A percentile compares a stretch with the other conserved stretches of the same genome.
phyloP scores from a whole-genome alignment of 768 basidiomycete species.

The Pholiota conissans region DNA sequence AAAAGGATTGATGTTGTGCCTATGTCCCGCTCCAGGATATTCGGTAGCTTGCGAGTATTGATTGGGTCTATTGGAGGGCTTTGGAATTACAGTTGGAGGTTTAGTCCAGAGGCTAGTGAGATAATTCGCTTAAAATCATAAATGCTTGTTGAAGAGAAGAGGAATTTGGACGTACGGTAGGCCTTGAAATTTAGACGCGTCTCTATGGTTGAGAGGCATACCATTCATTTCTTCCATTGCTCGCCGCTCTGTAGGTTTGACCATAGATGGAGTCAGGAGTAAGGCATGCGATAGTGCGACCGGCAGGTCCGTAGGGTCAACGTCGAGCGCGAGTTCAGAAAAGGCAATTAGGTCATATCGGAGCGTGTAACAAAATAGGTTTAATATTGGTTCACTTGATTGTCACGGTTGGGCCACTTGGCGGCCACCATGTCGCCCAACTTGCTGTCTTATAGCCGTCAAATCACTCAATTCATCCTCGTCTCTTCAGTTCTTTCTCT shows the following conservation, averaged over 20 bases:
- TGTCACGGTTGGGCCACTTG: neutral
- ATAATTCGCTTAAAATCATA: too few species aligned
- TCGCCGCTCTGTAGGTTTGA: conserved; percentile 7
- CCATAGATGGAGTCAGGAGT: conserved; percentile 4
- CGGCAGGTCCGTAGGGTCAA: neutral
- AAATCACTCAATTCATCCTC: neutral
- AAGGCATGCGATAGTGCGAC: conserved; percentile 1
- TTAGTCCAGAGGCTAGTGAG: conserved; percentile 16
- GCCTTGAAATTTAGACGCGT: neutral
- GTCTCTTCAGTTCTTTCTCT: conserved; percentile 43
- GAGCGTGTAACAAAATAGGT: neutral
- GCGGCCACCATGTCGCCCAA: neutral
- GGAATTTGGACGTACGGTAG: neutral
- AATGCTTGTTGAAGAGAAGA: too few species aligned
- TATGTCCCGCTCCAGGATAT: too few species aligned
- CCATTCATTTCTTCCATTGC: conserved; percentile 4
- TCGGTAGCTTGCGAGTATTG: too few species aligned
- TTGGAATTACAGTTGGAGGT: conserved; percentile 9
- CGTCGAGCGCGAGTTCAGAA: neutral
- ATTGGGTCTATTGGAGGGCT: neutral
- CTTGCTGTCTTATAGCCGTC: neutral
- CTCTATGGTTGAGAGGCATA: neutral
- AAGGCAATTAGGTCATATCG: neutral
- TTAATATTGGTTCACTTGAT: neutral
- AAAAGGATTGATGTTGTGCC: too few species aligned